phyloP scores from a whole-genome alignment of 225 moss, liverwort and hornwort genomes.

The Asterella californica region DNA sequence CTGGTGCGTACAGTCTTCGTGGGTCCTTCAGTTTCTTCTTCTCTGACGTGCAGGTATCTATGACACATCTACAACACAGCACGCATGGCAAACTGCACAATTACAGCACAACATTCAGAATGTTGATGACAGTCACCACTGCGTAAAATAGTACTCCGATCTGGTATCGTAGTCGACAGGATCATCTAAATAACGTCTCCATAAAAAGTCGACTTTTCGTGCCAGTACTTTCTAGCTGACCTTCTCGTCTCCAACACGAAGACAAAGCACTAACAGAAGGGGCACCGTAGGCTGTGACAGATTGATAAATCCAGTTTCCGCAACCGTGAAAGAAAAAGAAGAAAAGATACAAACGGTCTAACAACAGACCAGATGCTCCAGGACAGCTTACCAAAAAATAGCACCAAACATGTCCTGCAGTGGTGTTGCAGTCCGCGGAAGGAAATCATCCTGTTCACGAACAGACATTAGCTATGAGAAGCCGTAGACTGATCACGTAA shows the following conservation, averaged over 20 bases:
- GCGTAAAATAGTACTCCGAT: neutral
- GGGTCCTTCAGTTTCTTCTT: slow-evolving; percentile 49
- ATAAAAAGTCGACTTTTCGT: neutral
- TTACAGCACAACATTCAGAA: slow-evolving; percentile 11
- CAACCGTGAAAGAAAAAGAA: no score
- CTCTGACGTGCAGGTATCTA: slow-evolving; percentile 52
- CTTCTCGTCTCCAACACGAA: no score
- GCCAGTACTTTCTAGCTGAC: neutral
- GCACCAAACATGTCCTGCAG: slow-evolving; percentile 52
- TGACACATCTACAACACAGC: slow-evolving; percentile 45
- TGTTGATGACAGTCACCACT: neutral
- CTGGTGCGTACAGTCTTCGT: slow-evolving; percentile 52
- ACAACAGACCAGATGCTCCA: neutral
- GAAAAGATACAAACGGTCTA: no score
- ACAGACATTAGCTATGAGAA: neutral
- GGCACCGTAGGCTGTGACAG: no score
- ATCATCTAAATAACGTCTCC: no score
- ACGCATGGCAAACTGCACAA: slow-evolving; percentile 49
- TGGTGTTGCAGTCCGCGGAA: slow-evolving; percentile 50
- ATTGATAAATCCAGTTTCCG: no score
- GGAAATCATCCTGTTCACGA: slow-evolving; percentile 49
- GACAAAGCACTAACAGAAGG: no score
- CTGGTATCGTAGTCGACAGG: neutral
- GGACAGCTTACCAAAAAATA: slow-evolving; percentile 43
- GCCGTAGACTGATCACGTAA: neutral